Evolutionary conservation across 139 green algal species (phyloP), one percentile per base, ranked within the genome.

Genomic region (Coelastrella sp.): DNA sequence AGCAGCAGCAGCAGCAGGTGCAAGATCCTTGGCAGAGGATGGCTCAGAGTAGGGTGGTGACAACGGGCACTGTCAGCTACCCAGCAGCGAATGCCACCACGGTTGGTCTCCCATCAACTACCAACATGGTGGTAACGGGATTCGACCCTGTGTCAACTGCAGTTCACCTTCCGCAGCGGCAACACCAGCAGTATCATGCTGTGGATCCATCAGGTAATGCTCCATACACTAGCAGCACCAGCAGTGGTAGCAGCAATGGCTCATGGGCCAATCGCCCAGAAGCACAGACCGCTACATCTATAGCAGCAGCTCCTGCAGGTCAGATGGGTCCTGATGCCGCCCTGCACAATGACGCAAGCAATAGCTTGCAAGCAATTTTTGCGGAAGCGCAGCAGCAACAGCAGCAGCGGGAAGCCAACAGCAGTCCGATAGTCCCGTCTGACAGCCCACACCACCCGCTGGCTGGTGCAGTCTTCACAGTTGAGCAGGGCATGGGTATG

Each of bases 201-300:
- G 15, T 34, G 37, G 74, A 19, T 34, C 27, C n/a, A 53, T 23
- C 38, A 37, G n/a, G n/a, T n/a, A n/a, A n/a, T n/a, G n/a, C 5
- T 8, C 73, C 7, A 45, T 15, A 30, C 27, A 25, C n/a, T 63
- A 85, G 48, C 32, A 57, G 9, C 79, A 85, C 32, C 79, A 85
- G 45, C 79, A 68, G 32, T 13, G 34, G 79, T 40, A 68, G 79
- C 63, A 67, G 38, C 40, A 13, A 43, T 17, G 35, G 60, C 38
- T n/a, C n/a, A 23, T 51, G 53, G 51, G n/a, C 21, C 67, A 41
- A 2, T 23, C 32, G 37, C 0, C 37, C 37, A 21, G 30, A 2
- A 35, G 69, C 41, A 79, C 1, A 5, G 59, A 37, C 41, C 17
- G 69, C 69, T 41, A 37, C 30, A 78, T 23, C 69, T 51, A 37